A percentile compares a stretch with the other conserved stretches of the same genome.
These are phyloP conservation scores for Fusarium tjaetaba DNA, from an alignment of 2,329 filamentous ascomycete genomes.

Conservation along the genomic window DNA sequence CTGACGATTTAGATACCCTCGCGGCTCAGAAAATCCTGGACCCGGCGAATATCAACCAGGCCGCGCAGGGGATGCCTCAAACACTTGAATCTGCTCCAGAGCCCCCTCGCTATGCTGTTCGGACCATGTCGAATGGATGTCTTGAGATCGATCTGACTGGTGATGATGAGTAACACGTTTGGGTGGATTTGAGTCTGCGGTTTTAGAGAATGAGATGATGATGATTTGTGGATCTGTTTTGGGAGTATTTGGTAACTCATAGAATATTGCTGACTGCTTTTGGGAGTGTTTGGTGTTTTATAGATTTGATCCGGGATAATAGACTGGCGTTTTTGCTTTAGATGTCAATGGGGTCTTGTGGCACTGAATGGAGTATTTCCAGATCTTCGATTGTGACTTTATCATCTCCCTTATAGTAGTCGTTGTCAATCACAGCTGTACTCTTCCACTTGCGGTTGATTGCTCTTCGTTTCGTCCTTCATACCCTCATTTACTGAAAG, in stretches of 20 bases:
- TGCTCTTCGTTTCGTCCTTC: background rate
- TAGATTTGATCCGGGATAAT: background rate
- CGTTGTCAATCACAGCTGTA: background rate
- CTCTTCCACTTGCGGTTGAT: background rate
- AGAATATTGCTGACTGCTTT: background rate
- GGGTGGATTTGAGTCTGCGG: accelerated
- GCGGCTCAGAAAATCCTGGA: too few relatives aligned
- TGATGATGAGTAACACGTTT: background rate
- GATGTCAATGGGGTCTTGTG: too few relatives aligned
- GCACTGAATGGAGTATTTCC: background rate
- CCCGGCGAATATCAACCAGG: background rate
- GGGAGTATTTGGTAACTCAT: background rate
- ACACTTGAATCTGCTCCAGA: background rate
- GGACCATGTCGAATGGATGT: background rate
- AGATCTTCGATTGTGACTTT: background rate
- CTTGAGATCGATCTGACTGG: background rate
- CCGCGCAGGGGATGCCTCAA: background rate
- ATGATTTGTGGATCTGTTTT: background rate
- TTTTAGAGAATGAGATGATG: background rate
- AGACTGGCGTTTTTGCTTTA: background rate
- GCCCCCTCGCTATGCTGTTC: background rate
- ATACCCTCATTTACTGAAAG: too few relatives aligned
- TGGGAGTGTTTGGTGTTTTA: background rate
- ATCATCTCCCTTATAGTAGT: background rate
- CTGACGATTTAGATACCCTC: background rate